Percentiles rank a stretch among this genome's conserved stretches.
phyloP scores from a whole-genome alignment of 169 alveolate genomes.

The Plasmodium gallinaceum region DNA sequence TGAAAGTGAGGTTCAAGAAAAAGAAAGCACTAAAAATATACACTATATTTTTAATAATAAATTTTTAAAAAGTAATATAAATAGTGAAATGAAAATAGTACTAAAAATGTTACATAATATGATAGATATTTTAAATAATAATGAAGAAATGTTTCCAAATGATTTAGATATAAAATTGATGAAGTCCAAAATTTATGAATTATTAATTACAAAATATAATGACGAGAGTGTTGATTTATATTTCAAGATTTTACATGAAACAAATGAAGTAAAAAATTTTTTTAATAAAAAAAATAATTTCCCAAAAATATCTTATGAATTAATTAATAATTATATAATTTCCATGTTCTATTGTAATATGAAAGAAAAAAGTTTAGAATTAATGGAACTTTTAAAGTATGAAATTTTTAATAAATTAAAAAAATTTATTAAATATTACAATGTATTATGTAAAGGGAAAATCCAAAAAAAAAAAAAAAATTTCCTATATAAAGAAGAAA shows the following conservation, averaged over 20 bases:
- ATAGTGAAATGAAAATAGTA: conserved; percentile 1
- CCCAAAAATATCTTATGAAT: conserved; percentile 35
- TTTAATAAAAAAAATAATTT: conserved; percentile 26
- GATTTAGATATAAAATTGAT: conserved; percentile 46
- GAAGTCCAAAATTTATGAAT: conserved; percentile 61
- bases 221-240: conserved; percentile 22
- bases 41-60: neutral
- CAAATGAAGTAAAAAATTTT: conserved; percentile 16
- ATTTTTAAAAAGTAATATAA: conserved; percentile 24
- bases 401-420: conserved; percentile 62
- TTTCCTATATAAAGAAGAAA: neutral
- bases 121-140: neutral
- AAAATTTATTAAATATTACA: conserved; percentile 18
- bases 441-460: neutral
- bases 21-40: neutral
- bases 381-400: conserved; percentile 30
- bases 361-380: conserved; percentile 26
- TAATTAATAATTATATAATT: conserved; percentile 63
- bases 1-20: neutral
- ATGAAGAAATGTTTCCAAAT: conserved; percentile 9
- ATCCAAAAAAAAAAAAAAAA: neutral
- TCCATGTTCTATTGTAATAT: conserved; percentile 33
- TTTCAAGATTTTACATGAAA: conserved; percentile 6
- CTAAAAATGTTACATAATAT: conserved; percentile 16
- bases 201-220: conserved; percentile 63